Evolutionary conservation across 192 early-diverging fungal species (phyloP).

Genomic region (Coemansia brasiliensis): DNA sequence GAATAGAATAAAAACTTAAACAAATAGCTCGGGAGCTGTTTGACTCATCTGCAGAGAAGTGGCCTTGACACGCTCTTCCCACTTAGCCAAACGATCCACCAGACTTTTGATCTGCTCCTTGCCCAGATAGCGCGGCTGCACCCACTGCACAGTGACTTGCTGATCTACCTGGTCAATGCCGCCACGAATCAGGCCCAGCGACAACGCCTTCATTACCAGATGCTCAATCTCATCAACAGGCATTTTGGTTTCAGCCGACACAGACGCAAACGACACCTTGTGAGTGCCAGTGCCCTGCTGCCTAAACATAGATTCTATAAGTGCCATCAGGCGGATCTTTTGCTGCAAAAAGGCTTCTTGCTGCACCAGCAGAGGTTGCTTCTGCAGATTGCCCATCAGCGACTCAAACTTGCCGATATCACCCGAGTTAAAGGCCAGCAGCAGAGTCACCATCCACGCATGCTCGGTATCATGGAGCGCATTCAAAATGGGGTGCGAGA

Average conservation of each 20-base stretch:
- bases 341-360: conserved; percentile 77
- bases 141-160: conserved; percentile 90
- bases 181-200: conserved; percentile 88
- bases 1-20: background rate
- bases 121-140: conserved; percentile 95
- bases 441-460: conserved; percentile 82
- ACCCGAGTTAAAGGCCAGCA: conserved; percentile 92
- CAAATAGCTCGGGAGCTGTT: conserved; percentile 49
- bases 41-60: conserved; percentile 47
- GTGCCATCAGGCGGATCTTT: conserved; percentile 96
- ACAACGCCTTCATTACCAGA: conserved; percentile 96
- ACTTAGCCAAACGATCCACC: conserved; percentile 77
- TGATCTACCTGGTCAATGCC: conserved; percentile 94
- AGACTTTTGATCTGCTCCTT: conserved; percentile 84
- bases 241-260: conserved; percentile 77
- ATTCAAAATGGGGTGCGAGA: conserved; percentile 57
- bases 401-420: conserved; percentile 91
- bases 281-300: conserved; percentile 64
- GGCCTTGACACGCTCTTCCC: conserved; percentile 78
- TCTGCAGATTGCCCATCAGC: conserved; percentile 66
- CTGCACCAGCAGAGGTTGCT: conserved; percentile 80
- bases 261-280: conserved; percentile 74
- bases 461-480: conserved; percentile 65
- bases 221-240: conserved; percentile 78
- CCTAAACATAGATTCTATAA: conserved; percentile 93